phyloP scores from a whole-genome alignment of 768 basidiomycete species.

The Scleroderma bovista region DNA sequence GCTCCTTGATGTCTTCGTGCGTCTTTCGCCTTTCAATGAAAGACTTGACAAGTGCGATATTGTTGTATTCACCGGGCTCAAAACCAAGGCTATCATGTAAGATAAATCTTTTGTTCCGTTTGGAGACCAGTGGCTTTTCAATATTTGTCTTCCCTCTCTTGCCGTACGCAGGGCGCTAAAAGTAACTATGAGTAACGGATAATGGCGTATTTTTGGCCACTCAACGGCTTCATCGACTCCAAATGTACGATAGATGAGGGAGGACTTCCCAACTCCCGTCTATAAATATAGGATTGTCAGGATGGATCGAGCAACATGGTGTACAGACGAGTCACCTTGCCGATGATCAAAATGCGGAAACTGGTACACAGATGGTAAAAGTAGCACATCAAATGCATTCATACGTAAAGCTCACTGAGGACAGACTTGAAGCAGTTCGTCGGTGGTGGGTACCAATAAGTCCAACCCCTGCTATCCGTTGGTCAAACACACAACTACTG shows the following conservation, averaged over 20 bases:
- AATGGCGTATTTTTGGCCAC: not conserved
- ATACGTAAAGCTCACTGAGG: not conserved
- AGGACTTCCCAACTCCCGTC: constrained; percentile 5
- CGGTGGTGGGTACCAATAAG: not conserved
- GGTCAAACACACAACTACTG: not conserved
- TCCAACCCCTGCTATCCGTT: not conserved
- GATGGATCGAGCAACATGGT: not conserved
- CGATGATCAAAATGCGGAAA: constrained; percentile 2
- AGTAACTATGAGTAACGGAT: not conserved
- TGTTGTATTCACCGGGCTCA: constrained; percentile 7
- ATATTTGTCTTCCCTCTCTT: constrained; percentile 5
- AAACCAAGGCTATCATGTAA: constrained; percentile 13
- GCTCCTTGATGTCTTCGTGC: constrained; percentile 2
- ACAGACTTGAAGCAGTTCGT: not conserved
- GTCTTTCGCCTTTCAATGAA: constrained; percentile 5
- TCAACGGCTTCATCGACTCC: not conserved
- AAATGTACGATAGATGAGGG: not conserved
- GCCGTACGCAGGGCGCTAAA: not conserved
- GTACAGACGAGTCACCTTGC: not conserved
- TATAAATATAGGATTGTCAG: not conserved
- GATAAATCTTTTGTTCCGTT: constrained; percentile 5
- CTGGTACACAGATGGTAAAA: not conserved
- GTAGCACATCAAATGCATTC: not conserved
- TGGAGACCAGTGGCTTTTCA: constrained; percentile 4
- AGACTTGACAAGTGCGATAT: not conserved